Conservation (phyloP, 345 rosid genomes). For the Toxicodendron radicans region DNA sequence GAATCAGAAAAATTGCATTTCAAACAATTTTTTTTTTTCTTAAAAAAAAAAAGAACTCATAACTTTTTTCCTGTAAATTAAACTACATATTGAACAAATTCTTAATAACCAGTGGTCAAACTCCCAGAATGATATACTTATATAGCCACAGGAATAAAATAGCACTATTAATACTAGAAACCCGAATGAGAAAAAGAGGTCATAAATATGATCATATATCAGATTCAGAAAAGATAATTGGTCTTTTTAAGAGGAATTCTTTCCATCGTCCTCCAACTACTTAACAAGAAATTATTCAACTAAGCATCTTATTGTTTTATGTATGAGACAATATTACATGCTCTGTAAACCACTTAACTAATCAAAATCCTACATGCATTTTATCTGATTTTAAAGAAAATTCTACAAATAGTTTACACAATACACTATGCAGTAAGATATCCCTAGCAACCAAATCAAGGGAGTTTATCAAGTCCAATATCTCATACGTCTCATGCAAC, state of each 20-base stretch:
- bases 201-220: not conserved
- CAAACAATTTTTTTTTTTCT: not conserved
- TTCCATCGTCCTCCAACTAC: not conserved
- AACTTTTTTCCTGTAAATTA: constrained; percentile 13
- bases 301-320: not conserved
- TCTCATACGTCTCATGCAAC: not conserved
- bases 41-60: not conserved
- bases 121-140: constrained; percentile 6
- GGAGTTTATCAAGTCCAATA: not conserved
- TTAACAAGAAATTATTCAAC: not conserved
- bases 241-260: not conserved
- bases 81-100: constrained; percentile 3
- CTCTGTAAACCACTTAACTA: too few species aligned
- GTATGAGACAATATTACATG: not conserved
- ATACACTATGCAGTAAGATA: not conserved
- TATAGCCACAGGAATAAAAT: not conserved
- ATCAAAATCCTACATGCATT: not conserved
- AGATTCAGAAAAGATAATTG: not conserved
- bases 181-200: too few species aligned
- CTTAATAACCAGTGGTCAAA: constrained; percentile 4
- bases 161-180: not conserved
- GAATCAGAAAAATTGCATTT: constrained; percentile 33
- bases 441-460: not conserved
- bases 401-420: too few species aligned
- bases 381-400: not conserved